Conservation (phyloP, 2,329 filamentous ascomycete genomes). For the Aspergillus fumigatiaffinis region DNA sequence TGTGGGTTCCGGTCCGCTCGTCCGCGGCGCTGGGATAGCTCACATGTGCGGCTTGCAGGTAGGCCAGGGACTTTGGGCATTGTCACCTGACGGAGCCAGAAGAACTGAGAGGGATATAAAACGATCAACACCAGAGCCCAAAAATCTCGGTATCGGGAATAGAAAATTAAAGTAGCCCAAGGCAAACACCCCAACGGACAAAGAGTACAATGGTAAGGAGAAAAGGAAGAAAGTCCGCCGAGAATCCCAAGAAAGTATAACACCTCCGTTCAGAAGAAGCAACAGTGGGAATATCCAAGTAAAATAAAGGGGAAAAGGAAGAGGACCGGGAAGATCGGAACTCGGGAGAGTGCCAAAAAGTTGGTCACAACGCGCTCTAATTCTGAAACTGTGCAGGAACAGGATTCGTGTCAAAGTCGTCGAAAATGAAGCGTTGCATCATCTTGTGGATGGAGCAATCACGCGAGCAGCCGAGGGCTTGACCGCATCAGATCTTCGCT, state of each 20-base stretch:
- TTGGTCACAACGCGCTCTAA: constrained; percentile 20
- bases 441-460: constrained; percentile 23
- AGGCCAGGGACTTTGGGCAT: constrained; percentile 8
- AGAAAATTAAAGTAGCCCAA: constrained; percentile 8
- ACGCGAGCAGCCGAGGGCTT: constrained; percentile 31
- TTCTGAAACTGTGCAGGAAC: constrained; percentile 20
- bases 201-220: not conserved
- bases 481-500: constrained; percentile 37
- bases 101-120: constrained; percentile 4
- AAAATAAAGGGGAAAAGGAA: constrained; percentile 1
- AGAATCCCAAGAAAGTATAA: constrained; percentile 7
- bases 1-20: constrained; percentile 7
- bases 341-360: constrained; percentile 11
- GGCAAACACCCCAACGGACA: not conserved
- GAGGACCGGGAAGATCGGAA: constrained; percentile 11
- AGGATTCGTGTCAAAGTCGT: constrained; percentile 30
- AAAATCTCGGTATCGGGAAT: constrained; percentile 8
- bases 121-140: constrained; percentile 10
- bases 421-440: constrained; percentile 30
- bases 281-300: constrained; percentile 16
- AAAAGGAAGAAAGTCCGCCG: constrained; percentile 4
- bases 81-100: constrained; percentile 7
- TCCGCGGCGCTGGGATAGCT: constrained; percentile 12
- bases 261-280: constrained; percentile 7
- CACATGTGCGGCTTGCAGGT: constrained; percentile 7